Base-by-base conservation (phyloP, 305 asterid species). In the Caryopteris hybrid region DNA sequence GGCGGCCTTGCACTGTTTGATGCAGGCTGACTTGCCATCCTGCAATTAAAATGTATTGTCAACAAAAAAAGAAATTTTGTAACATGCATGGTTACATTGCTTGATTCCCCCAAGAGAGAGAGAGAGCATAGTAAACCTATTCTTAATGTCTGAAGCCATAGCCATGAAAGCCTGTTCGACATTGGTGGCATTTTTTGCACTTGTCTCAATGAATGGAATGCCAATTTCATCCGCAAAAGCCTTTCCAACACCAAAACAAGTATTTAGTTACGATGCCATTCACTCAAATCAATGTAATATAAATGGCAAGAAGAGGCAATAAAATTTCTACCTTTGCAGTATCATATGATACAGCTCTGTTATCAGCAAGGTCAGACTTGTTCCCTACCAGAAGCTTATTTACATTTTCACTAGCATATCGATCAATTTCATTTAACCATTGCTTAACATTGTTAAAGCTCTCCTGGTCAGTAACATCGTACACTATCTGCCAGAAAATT, bases 121-220 rank as follows among this genome's bases (percentile, higher is more conserved):
- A 33, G 27, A 7, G 25, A 16, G 45, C 3, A 33, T 56, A 14
- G 27, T 14, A 57, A 34, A n/a, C 96, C 96, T 88, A 41, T 72
- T 86, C 85, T 84, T 88, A 52, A 88, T 83, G 27, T 86, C 91
- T 41, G 88, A 74, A 29, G 93, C 73, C 96, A 88, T 86, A 38
- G 89, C 91, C 96, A 86, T 88, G 91, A 88, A 88, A 72, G 94
- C 91, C 72, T 88, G 85, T 69, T 86, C 96, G 52, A 88, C 96
- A 16, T 88, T 88, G 48, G 79, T 79, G 59, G 96, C 82, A 75
- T 62, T 76, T 75, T 86, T 88, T 4, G 93, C 96, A 83, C 96
- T 88, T 10, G 93, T 82, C 84, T 88, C 93, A 86, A 86, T 68
- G 77, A 86, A 86, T 9, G 96, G 93, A 62, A 88, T 86, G 60